Conservation (phyloP, 2,329 filamentous ascomycete genomes). For the Botryotinia globosa region DNA sequence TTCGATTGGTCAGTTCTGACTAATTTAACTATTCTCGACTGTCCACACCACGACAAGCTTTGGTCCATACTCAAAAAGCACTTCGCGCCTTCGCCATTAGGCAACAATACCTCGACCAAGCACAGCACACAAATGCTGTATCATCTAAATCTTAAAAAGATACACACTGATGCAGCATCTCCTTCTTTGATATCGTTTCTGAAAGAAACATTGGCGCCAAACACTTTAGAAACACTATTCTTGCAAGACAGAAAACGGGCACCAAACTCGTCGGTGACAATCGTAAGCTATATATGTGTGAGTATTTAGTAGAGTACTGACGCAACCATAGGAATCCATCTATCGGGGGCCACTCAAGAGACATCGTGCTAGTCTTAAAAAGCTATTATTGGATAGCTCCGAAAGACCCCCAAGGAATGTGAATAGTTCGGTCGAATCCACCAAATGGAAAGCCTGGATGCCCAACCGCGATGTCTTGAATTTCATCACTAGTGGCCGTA, state of each 20-base stretch:
- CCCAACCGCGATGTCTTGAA: slow-evolving; percentile 65
- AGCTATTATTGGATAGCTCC: slow-evolving; percentile 71
- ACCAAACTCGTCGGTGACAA: slow-evolving; percentile 55
- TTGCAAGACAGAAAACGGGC: slow-evolving; percentile 61
- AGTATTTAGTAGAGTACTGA: slow-evolving; percentile 17
- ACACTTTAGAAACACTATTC: slow-evolving; percentile 76
- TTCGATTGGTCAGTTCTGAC: slow-evolving; percentile 74
- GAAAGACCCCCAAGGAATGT: slow-evolving; percentile 47
- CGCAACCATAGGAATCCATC: slow-evolving; percentile 52
- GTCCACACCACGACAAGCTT: slow-evolving; percentile 67
- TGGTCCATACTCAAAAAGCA: slow-evolving; percentile 70
- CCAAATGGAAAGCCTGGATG: slow-evolving; percentile 67
- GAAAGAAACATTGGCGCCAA: slow-evolving; percentile 73
- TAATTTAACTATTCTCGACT: slow-evolving; percentile 70
- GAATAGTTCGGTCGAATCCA: slow-evolving; percentile 40
- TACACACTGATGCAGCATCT: slow-evolving; percentile 73
- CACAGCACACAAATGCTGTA: slow-evolving; percentile 49
- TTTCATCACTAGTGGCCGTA: slow-evolving; percentile 74
- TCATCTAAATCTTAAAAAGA: slow-evolving; percentile 64
- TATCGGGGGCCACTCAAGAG: slow-evolving; percentile 67
- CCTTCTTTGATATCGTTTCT: slow-evolving; percentile 68
- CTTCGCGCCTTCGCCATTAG: slow-evolving; percentile 48
- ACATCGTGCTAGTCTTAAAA: slow-evolving; percentile 69
- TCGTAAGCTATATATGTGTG: slow-evolving; percentile 41
- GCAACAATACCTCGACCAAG: slow-evolving; percentile 33